Percentiles rank a stretch among this genome's conserved stretches.
Conservation (phyloP, 352 stramenopile species). For the Globisporangium nodosum region DNA sequence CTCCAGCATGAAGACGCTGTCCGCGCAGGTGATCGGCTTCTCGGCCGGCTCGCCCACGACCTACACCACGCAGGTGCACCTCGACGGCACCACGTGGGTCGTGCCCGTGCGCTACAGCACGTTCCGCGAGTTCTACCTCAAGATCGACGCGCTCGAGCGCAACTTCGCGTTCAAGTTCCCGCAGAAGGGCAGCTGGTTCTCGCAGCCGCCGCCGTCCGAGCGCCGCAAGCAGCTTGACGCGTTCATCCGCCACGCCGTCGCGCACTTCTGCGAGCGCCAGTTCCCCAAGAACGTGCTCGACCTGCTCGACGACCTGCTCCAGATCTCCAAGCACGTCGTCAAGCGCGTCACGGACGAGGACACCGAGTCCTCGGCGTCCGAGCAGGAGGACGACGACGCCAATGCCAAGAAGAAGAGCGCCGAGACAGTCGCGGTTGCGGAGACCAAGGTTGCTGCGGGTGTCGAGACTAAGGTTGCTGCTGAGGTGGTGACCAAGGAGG, state of each 20-base stretch:
- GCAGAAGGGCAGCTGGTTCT: conserved; percentile 58
- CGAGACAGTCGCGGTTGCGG: not conserved
- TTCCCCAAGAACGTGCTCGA: conserved; percentile 32
- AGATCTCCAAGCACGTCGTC: conserved; percentile 35
- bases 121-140: conserved; percentile 54
- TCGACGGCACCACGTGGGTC: conserved; percentile 34
- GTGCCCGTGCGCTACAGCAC: conserved; percentile 59
- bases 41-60: conserved; percentile 27
- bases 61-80: conserved; percentile 47
- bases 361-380: conserved; percentile 10
- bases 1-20: conserved; percentile 19
- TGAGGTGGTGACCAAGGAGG: not conserved
- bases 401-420: conserved; percentile 6
- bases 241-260: conserved; percentile 50
- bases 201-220: conserved; percentile 43
- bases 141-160: conserved; percentile 37
- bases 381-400: conserved; percentile 10
- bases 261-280: conserved; percentile 39
- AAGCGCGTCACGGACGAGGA: conserved; percentile 10
- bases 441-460: conserved; percentile 2
- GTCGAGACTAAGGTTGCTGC: not conserved
- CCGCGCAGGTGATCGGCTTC: conserved; percentile 40
- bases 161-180: conserved; percentile 59
- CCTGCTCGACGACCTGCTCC: conserved; percentile 50
- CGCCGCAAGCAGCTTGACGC: conserved; percentile 57